phyloP scores from a whole-genome alignment of 2,329 filamentous ascomycete species.

The Trichoderma harzianum region DNA sequence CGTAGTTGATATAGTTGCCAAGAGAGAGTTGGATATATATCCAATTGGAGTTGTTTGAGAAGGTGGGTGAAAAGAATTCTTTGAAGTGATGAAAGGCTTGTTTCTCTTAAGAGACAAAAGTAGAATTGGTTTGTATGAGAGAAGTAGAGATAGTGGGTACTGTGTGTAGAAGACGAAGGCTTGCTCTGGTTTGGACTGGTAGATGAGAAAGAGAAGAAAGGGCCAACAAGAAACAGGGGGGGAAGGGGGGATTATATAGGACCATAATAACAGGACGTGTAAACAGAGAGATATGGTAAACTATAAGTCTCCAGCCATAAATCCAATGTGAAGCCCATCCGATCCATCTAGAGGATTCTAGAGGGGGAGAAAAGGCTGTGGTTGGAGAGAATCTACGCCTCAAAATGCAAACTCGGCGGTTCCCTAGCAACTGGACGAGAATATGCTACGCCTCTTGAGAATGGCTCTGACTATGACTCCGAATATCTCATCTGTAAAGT shows the following conservation, averaged over 20 bases:
- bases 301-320: neutral
- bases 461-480: neutral
- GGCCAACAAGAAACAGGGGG: neutral
- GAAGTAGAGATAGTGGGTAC: neutral
- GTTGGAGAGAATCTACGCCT: neutral
- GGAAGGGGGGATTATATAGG: neutral
- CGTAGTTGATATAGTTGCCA: no score
- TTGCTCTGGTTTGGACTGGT: neutral
- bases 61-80: neutral
- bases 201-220: neutral
- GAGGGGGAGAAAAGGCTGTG: neutral
- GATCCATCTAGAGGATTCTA: neutral
- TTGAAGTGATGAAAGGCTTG: neutral
- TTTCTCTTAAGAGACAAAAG: neutral
- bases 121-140: neutral
- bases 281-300: neutral
- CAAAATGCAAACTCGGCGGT: neutral
- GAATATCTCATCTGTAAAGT: neutral
- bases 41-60: neutral
- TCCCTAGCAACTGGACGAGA: neutral
- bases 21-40: neutral
- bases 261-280: neutral
- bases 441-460: neutral
- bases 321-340: neutral
- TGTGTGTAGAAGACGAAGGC: neutral